Conservation (phyloP, 495 filamentous ascomycete genomes). For the Aspergillus nidulans region DNA sequence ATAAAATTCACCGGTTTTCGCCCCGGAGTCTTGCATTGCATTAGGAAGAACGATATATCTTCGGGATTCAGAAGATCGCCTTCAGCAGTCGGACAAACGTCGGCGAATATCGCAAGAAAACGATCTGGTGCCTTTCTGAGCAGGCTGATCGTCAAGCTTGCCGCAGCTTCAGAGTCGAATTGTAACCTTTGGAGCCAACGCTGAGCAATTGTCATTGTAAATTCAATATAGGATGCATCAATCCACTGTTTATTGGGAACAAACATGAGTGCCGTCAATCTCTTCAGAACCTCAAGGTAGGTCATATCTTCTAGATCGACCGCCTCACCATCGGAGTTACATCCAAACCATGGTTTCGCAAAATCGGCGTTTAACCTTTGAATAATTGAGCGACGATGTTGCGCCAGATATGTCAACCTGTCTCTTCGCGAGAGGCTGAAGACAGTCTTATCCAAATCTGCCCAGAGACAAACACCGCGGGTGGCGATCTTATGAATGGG, state of each 20-base stretch:
- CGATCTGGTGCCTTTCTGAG: conserved; percentile 8
- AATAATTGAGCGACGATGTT: conserved; percentile 26
- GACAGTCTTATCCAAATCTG: conserved; percentile 34
- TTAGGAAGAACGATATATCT: conserved; percentile 29
- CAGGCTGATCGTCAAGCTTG: not conserved
- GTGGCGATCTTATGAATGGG: conserved; percentile 43
- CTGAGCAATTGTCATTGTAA: conserved; percentile 26
- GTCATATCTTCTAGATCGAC: conserved; percentile 38
- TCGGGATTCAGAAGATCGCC: conserved; percentile 27
- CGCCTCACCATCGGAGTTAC: conserved; percentile 15
- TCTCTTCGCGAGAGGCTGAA: conserved; percentile 29
- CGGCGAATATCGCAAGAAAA: conserved; percentile 13
- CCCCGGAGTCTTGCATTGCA: conserved; percentile 21
- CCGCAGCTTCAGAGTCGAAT: not conserved
- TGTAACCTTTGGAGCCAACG: conserved; percentile 24
- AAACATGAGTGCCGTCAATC: conserved; percentile 34
- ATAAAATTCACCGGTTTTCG: conserved; percentile 39
- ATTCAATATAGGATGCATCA: conserved; percentile 26
- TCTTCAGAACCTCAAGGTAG: conserved; percentile 29
- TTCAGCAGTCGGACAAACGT: conserved; percentile 18
- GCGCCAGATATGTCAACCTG: conserved; percentile 21
- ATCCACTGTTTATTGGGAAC: conserved; percentile 35
- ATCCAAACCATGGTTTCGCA: conserved; percentile 39
- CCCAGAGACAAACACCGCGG: conserved; percentile 34
- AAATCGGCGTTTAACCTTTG: conserved; percentile 33